Percentiles rank a stretch among this genome's conserved stretches.
These are phyloP conservation scores for Russula compacta DNA, from an alignment of 768 basidiomycete species.

Conservation along the genomic window DNA sequence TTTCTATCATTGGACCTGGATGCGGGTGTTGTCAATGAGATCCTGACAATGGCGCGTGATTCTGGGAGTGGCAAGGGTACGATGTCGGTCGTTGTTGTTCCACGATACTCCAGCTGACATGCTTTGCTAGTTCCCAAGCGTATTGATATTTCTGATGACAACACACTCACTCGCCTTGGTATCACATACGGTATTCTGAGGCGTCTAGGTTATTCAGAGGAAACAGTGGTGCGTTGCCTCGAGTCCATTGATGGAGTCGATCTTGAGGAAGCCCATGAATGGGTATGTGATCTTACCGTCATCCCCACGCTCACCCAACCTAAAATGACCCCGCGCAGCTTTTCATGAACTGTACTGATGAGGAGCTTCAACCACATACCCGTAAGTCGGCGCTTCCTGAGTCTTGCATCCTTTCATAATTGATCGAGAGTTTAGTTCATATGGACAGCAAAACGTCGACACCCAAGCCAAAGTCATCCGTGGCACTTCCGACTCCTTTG, in stretches of 20 bases:
- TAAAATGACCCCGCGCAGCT: constrained; percentile 38
- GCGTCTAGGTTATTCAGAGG: constrained; percentile 66
- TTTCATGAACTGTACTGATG: constrained; percentile 50
- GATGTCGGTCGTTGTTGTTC: neutral
- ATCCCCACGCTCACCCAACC: neutral
- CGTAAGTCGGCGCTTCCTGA: constrained; percentile 24
- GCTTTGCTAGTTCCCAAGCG: constrained; percentile 27
- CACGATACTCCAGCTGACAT: neutral
- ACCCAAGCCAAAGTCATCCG: neutral
- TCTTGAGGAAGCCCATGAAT: constrained; percentile 84
- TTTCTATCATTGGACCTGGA: constrained; percentile 59
- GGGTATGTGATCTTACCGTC: constrained; percentile 45
- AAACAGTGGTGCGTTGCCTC: constrained; percentile 64
- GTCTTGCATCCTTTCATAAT: neutral
- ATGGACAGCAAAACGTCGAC: constrained; percentile 2
- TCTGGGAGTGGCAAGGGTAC: constrained; percentile 32
- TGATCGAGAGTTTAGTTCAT: neutral
- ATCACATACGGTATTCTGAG: constrained; percentile 75
- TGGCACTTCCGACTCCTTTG: neutral
- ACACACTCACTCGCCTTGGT: constrained; percentile 57
- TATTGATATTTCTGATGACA: constrained; percentile 59
- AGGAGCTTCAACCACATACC: constrained; percentile 40
- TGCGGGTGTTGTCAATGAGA: constrained; percentile 43
- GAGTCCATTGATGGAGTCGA: constrained; percentile 53
- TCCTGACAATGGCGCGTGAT: constrained; percentile 35